Evolutionary conservation across 257 asterid genomes (phyloP).

Genomic region (Nyctanthes arbortristis): DNA sequence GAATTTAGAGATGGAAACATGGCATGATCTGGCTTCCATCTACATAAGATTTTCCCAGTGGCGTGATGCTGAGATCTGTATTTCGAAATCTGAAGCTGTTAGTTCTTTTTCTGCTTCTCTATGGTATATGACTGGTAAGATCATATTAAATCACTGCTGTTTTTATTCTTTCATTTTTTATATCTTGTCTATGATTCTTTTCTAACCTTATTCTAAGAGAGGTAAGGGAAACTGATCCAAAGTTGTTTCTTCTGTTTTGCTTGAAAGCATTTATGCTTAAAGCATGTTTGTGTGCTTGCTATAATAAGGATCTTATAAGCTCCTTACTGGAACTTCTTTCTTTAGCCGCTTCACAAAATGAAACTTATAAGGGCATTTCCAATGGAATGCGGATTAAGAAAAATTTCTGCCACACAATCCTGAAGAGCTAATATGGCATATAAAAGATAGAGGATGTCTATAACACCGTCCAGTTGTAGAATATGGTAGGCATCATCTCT

Average conservation of each 20-base stretch:
- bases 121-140: constrained; percentile 73
- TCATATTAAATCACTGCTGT: background rate
- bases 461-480: too few relatives aligned
- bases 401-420: too few relatives aligned
- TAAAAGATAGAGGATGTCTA: too few relatives aligned
- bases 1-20: constrained; percentile 66
- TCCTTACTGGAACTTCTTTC: too few relatives aligned
- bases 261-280: background rate
- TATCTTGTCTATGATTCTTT: background rate
- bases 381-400: too few relatives aligned
- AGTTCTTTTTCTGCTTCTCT: constrained; percentile 59
- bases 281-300: too few relatives aligned
- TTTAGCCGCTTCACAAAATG: too few relatives aligned
- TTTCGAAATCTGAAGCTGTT: constrained; percentile 63
- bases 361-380: too few relatives aligned
- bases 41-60: constrained; percentile 66
- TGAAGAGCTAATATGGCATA: too few relatives aligned
- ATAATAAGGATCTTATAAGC: too few relatives aligned
- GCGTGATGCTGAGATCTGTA: constrained; percentile 85
- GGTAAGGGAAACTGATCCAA: background rate
- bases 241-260: constrained; percentile 1
- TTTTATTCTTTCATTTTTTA: background rate
- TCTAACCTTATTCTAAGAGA: background rate
- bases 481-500: too few relatives aligned
- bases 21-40: constrained; percentile 87